Conservation (phyloP, 306 rosid genomes). For the Dryas drummondii region DNA sequence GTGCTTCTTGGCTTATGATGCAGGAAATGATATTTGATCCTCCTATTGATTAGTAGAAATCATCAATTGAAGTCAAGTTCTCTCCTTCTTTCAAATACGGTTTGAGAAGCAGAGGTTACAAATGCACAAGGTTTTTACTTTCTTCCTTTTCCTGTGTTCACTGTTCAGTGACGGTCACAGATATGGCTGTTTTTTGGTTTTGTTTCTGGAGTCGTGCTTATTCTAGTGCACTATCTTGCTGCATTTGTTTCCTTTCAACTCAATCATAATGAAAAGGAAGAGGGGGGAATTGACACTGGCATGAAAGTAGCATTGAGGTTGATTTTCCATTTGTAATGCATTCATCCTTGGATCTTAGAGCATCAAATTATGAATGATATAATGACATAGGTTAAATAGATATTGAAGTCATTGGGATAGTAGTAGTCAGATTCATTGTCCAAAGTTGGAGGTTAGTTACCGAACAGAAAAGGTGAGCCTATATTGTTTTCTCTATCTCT, state of each 20-base stretch:
- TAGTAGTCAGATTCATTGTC: conserved; percentile 12
- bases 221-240: conserved; percentile 11
- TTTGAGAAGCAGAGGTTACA: conserved; percentile 39
- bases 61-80: conserved; percentile 20
- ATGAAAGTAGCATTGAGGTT: conserved; percentile 6
- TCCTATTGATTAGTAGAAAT: conserved; percentile 59
- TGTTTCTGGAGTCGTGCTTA: conserved; percentile 23
- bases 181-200: conserved; percentile 28
- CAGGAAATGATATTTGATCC: conserved; percentile 78
- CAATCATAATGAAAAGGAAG: conserved; percentile 7
- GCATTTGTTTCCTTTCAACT: conserved; percentile 17
- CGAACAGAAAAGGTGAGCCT: background rate
- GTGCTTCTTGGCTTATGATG: conserved; percentile 27
- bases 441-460: background rate
- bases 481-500: background rate
- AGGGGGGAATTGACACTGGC: conserved; percentile 15
- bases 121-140: conserved; percentile 22
- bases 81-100: conserved; percentile 29
- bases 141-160: conserved; percentile 6
- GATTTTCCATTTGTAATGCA: conserved; percentile 12
- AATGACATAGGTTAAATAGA: conserved; percentile 5
- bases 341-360: background rate
- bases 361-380: background rate
- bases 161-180: conserved; percentile 11
- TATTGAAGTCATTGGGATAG: background rate